Base-by-base conservation (phyloP, 257 asterid genomes). In the Forsythia suspensa region DNA sequence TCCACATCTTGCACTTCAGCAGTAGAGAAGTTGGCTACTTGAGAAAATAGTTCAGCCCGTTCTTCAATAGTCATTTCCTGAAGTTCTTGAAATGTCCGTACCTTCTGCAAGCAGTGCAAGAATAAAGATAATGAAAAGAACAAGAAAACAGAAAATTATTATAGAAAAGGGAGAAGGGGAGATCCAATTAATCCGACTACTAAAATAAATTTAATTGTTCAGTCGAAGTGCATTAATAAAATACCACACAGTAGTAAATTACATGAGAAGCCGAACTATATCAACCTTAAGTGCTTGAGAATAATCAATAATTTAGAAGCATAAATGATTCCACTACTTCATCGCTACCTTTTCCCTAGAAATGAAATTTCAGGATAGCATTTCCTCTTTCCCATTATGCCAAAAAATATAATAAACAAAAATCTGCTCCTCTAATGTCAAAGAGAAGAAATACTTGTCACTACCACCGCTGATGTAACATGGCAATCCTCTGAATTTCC, bases 41-140 rank as follows among this genome's bases (percentile, higher is more conserved):
- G 87, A 52, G 92, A 77, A 40, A 95, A 97, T 81, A 93, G 87
- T 70, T 89, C 91, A 6, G 85, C 82, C 12, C 97, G 92, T 68
- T 92, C 97, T 82, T 82, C 80, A 52, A 75, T 55, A 8, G 90
- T 73, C 90, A 86, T 83, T 38, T 86, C 94, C 76, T 81, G 90
- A 73, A 95, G 82, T 8, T 88, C 98, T 69, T 87, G 94, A 63
- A 93, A 88, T 2, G 86, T 84, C 1, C 89, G 83, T 37, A 88
- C 85, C 84, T 86, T 91, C 94, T 91, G 91, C 85, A 85, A 71
- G 37, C 83, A 42, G 69, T 52, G 75, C 36, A 40, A 74, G 76
- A 71, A 41, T 63, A 57, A 75, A 63, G 81, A 67, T 52, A 24
- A 80, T 43, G 68, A 51, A 20, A 71, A 48, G 51, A 67, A 70